Evolutionary conservation across 2,329 filamentous ascomycete species (phyloP).

Genomic region (Aspergillus sp.): DNA sequence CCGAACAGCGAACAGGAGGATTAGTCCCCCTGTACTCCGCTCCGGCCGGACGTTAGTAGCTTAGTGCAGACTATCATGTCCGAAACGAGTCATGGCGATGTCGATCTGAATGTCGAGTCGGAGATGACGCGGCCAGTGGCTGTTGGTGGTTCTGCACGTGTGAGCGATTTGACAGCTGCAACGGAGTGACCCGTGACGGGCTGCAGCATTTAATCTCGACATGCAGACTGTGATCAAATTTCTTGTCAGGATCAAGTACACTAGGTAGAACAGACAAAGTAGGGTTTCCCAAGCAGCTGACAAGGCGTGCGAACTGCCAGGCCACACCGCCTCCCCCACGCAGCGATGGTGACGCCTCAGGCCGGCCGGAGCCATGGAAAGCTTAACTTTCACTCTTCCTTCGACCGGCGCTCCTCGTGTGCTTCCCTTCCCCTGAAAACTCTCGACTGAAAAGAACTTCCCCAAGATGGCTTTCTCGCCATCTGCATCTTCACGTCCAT

Average conservation of each 20-base stretch:
- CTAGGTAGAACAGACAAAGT: no score
- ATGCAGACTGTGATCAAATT: no score
- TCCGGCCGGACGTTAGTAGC: not conserved
- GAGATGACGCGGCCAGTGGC: not conserved
- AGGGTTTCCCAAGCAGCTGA: no score
- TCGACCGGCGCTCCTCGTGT: no score
- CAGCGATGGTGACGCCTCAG: not conserved
- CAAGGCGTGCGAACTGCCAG: no score
- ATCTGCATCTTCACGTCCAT: not conserved
- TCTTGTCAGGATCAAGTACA: no score
- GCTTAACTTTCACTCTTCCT: not conserved
- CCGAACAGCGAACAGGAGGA: no score
- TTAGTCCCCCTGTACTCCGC: no score
- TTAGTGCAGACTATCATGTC: not conserved
- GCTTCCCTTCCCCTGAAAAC: not conserved
- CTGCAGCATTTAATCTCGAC: no score
- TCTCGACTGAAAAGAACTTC: not conserved
- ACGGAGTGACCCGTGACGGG: no score
- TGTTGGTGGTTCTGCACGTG: no score
- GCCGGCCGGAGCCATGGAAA: not conserved
- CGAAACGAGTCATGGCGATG: not conserved
- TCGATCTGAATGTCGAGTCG: not conserved
- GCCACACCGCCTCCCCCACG: not conserved
- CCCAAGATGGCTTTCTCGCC: not conserved
- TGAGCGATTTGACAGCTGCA: no score